These are phyloP conservation scores for Boletus vinaceobasis DNA, from an alignment of 768 basidiomycete genomes.

Conservation along the genomic window DNA sequence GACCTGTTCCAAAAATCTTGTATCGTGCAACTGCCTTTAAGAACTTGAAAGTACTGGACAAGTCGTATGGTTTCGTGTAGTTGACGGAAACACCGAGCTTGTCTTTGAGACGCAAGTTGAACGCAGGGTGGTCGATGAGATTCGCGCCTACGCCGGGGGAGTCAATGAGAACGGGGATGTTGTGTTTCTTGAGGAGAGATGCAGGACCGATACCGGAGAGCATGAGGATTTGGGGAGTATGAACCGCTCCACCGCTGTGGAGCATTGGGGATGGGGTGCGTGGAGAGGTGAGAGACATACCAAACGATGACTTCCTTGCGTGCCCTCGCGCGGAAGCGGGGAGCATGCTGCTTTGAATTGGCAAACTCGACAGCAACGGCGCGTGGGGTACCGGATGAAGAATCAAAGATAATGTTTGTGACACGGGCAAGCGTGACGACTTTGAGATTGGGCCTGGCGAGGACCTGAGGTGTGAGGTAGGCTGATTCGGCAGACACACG, in stretches of 20 bases:
- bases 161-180: slow-evolving; percentile 56
- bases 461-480: slow-evolving; percentile 63
- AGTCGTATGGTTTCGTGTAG: slow-evolving; percentile 32
- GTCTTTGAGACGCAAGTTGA: slow-evolving; percentile 52
- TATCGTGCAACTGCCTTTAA: slow-evolving; percentile 41
- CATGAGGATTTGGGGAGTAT: slow-evolving; percentile 66
- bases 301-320: slow-evolving; percentile 59
- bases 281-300: slow-evolving; percentile 34
- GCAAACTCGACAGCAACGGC: slow-evolving; percentile 65
- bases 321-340: slow-evolving; percentile 44
- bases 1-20: slow-evolving; percentile 42
- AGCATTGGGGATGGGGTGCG: background rate
- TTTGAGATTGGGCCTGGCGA: slow-evolving; percentile 61
- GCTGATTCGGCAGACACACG: slow-evolving; percentile 65
- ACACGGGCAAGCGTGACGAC: slow-evolving; percentile 56
- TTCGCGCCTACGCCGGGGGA: slow-evolving; percentile 73
- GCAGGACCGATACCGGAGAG: slow-evolving; percentile 76
- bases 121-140: slow-evolving; percentile 64
- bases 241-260: slow-evolving; percentile 56
- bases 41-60: slow-evolving; percentile 23
- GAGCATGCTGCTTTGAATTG: slow-evolving; percentile 20
- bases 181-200: slow-evolving; percentile 47
- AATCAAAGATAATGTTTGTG: slow-evolving; percentile 57
- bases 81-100: slow-evolving; percentile 43
- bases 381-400: slow-evolving; percentile 35